Evolutionary conservation across 2,329 filamentous ascomycete genomes (phyloP), one percentile per base, ranked within the genome.

Genomic region (Penicillium griseofulvum): DNA sequence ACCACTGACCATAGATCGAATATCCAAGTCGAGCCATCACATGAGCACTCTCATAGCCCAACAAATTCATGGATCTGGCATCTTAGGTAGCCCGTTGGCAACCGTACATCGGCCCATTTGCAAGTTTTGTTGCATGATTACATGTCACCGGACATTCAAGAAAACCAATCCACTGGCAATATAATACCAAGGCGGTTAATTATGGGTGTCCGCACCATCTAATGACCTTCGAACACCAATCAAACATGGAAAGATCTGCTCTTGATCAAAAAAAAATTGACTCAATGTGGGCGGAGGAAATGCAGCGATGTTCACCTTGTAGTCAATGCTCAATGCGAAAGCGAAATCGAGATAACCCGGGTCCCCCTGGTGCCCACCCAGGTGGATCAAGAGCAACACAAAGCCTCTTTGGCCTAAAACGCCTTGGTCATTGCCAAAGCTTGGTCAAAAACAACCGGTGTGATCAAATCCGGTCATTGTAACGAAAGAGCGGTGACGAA

Each of bases 401-500:
- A 31, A 46, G 17, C 24, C 17, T 19, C 41, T 38, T 31, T 31
- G 16, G 37, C 16, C 10, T 2, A 31, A 42, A 24, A 26, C 29
- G n/a, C 31, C 49, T 17, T 38, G 10, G 26, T 24, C n/a, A 7
- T 26, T 17, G 37, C 16, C n/a, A 5, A 33, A 29, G 24, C n/a
- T 37, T 46, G 41, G 45, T 26, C 7, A 14, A 28, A 38, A 50
- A 51, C 14, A 38, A 34, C 16, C 52, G 47, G 47, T 51, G 47
- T 39, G 28, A 5, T 34, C 2, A 14, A 29, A 17, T 24, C 34
- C n/a, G 43, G 49, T 8, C 26, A 8, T 4, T 5, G 31, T 6
- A 9, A 8, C 11, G 17, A 51, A 54, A 54, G 16, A 51, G 52
- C 52, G 52, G 52, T 54, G 52, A 54, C 47, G 6, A 6, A 5